These are phyloP conservation scores for Biscogniauxia marginata DNA, from an alignment of 2,329 filamentous ascomycete genomes.

Conservation along the genomic window DNA sequence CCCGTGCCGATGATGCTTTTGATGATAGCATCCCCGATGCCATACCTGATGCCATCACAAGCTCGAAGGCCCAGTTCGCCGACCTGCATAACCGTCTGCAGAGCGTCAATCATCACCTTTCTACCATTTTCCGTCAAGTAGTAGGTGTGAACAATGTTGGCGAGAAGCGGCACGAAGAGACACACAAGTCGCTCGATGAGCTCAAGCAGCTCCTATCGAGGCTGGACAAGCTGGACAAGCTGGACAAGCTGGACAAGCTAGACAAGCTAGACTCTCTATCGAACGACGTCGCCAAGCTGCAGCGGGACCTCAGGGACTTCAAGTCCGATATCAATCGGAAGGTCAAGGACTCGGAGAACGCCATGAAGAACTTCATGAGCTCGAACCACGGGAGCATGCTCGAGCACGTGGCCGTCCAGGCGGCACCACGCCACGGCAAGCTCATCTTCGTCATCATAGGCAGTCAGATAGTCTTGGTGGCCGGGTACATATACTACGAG, in stretches of 20 bases:
- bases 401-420: conserved; percentile 45
- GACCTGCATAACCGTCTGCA: conserved; percentile 86
- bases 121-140: conserved; percentile 59
- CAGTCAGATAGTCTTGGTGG: conserved; percentile 70
- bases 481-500: conserved; percentile 76
- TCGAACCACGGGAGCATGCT: conserved; percentile 50
- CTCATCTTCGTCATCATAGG: conserved; percentile 70
- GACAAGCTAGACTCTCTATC: conserved; percentile 45
- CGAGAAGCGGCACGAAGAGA: conserved; percentile 57
- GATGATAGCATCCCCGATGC: conserved; percentile 47
- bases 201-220: conserved; percentile 44
- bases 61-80: conserved; percentile 65
- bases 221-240: conserved; percentile 41
- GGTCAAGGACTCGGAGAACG: conserved; percentile 50
- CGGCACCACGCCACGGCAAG: conserved; percentile 48
- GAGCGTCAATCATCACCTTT: conserved; percentile 66
- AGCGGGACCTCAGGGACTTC: conserved; percentile 58
- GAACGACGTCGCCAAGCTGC: conserved; percentile 50
- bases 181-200: conserved; percentile 47
- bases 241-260: conserved; percentile 43
- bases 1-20: conserved; percentile 32
- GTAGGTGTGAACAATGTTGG: conserved; percentile 48
- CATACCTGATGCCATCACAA: conserved; percentile 46
- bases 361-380: conserved; percentile 50
- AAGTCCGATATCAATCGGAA: conserved; percentile 52